Evolutionary conservation across 108 stramenopile genomes (phyloP).

Genomic region (Schizochytrium sp.): DNA sequence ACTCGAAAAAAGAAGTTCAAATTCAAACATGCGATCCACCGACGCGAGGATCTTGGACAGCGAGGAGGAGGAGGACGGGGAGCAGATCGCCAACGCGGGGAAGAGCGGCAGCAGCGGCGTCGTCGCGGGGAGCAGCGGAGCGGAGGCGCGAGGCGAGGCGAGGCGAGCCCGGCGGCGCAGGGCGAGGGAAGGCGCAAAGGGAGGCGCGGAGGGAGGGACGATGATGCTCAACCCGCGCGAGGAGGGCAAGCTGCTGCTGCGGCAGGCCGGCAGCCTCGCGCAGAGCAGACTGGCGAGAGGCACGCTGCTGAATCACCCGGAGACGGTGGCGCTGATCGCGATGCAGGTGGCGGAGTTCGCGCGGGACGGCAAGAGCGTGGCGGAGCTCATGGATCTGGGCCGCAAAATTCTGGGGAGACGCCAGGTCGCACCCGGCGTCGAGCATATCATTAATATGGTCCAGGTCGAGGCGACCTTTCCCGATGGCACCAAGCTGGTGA

Average conservation of each 20-base stretch:
- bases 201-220: neutral
- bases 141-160: too few relatives aligned
- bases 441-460: constrained; percentile 68
- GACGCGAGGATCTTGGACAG: too few relatives aligned
- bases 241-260: constrained; percentile 70
- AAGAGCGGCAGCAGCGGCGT: too few relatives aligned
- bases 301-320: constrained; percentile 72
- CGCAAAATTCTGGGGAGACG: constrained; percentile 64
- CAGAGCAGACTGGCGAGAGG: constrained; percentile 87
- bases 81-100: too few relatives aligned
- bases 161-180: too few relatives aligned
- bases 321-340: constrained; percentile 74
- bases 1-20: too few relatives aligned
- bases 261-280: constrained; percentile 73
- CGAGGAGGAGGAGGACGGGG: too few relatives aligned
- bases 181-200: too few relatives aligned
- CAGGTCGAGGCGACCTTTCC: constrained; percentile 97
- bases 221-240: constrained; percentile 67
- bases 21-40: too few relatives aligned
- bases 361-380: constrained; percentile 70
- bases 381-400: constrained; percentile 76
- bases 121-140: too few relatives aligned
- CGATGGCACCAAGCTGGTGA: constrained; percentile 93
- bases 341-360: constrained; percentile 85
- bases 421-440: constrained; percentile 78